phyloP scores from a whole-genome alignment of 2,329 filamentous ascomycete species.

The Rutstroemia sp. region DNA sequence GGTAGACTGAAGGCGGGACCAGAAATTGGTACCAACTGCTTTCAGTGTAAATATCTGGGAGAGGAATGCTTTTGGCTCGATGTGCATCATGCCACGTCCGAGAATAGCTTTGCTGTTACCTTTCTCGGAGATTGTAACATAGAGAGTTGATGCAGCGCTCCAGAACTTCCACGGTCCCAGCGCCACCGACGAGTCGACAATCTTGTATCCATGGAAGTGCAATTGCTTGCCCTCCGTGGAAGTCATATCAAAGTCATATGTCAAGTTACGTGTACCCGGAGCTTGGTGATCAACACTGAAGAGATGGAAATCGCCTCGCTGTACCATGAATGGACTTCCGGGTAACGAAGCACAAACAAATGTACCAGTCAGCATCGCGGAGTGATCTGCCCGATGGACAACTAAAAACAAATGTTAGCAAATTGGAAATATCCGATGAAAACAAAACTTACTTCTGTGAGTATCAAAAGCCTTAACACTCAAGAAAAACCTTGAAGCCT shows the following conservation, averaged over 20 bases:
- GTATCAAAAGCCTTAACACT: slow-evolving; percentile 50
- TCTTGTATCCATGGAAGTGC: slow-evolving; percentile 55
- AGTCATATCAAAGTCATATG: slow-evolving; percentile 54
- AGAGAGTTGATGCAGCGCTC: slow-evolving; percentile 54
- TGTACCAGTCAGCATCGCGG: slow-evolving; percentile 49
- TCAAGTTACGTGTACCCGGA: slow-evolving; percentile 50
- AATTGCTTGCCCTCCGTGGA: slow-evolving; percentile 44
- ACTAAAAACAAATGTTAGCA: slow-evolving; percentile 19
- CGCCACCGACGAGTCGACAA: slow-evolving; percentile 52
- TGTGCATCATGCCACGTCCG: slow-evolving; percentile 53
- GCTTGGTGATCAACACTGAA: slow-evolving; percentile 46
- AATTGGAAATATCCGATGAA: accelerated
- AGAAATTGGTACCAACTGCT: slow-evolving; percentile 39
- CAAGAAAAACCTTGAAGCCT: slow-evolving; percentile 51
- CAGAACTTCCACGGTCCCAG: slow-evolving; percentile 50
- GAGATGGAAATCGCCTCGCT: slow-evolving; percentile 48
- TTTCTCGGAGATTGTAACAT: slow-evolving; percentile 46
- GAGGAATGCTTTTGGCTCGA: slow-evolving; percentile 45
- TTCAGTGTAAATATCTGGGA: slow-evolving; percentile 48
- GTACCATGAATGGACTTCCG: slow-evolving; percentile 54
- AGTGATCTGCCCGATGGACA: slow-evolving; percentile 41
- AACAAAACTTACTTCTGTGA: slow-evolving; percentile 30
- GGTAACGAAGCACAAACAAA: slow-evolving; percentile 48
- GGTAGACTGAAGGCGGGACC: slow-evolving; percentile 38
- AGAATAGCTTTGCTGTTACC: slow-evolving; percentile 32